Percentiles rank a stretch among this genome's conserved stretches.
phyloP scores from a whole-genome alignment of 352 stramenopile species.

The Poterioochromonas sp. region DNA sequence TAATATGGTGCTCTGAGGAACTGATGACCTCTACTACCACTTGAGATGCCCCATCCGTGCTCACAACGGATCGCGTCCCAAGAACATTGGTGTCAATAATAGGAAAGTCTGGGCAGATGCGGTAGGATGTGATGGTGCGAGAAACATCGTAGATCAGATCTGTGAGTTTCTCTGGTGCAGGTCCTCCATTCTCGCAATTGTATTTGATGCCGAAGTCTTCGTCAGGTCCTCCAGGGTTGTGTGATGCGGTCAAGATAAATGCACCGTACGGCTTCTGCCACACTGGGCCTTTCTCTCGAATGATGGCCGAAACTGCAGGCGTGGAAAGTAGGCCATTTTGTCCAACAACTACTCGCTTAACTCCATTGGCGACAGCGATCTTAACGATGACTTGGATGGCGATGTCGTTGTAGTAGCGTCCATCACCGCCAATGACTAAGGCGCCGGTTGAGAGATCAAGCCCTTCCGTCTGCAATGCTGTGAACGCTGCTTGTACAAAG shows the following conservation, averaged over 20 bases:
- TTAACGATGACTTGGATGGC: slow-evolving; percentile 95
- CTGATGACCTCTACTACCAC: slow-evolving; percentile 95
- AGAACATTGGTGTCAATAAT: slow-evolving; percentile 55
- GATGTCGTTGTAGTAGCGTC: slow-evolving; percentile 68
- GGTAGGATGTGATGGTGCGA: slow-evolving; percentile 85
- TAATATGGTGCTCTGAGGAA: slow-evolving; percentile 84
- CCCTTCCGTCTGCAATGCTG: slow-evolving; percentile 79
- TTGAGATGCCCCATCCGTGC: slow-evolving; percentile 53
- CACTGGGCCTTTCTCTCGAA: slow-evolving; percentile 70
- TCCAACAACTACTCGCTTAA: slow-evolving; percentile 67
- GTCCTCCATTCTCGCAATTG: slow-evolving; percentile 96
- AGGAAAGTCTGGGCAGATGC: slow-evolving; percentile 66
- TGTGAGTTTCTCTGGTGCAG: slow-evolving; percentile 92
- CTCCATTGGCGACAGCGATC: slow-evolving; percentile 92
- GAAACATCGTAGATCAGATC: slow-evolving; percentile 89
- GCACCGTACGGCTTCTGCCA: slow-evolving; percentile 88
- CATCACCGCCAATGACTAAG: slow-evolving; percentile 93
- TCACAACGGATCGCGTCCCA: slow-evolving; percentile 50
- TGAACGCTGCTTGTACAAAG: slow-evolving; percentile 92
- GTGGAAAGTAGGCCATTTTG: slow-evolving; percentile 95
- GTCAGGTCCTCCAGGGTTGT: slow-evolving; percentile 97
- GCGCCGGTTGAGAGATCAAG: slow-evolving; percentile 84
- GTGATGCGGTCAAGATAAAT: slow-evolving; percentile 97
- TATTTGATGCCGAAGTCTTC: slow-evolving; percentile 98
- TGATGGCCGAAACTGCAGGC: slow-evolving; percentile 90